These are phyloP conservation scores for Petrea volubilis DNA, from an alignment of 257 asterid species.

Conservation along the genomic window DNA sequence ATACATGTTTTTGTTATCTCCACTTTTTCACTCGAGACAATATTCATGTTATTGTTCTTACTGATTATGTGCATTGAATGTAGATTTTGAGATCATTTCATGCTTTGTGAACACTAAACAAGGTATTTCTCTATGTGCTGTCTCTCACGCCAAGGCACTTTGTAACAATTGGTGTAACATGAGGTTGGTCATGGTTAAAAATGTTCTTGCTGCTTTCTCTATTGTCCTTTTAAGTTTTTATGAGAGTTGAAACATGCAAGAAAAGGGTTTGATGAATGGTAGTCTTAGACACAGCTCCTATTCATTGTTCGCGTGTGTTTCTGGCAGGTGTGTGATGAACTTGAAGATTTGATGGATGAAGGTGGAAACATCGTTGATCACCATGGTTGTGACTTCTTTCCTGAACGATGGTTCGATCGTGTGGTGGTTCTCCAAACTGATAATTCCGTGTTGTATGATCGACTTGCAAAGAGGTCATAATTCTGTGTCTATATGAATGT, in stretches of 20 bases:
- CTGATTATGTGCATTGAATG: background rate
- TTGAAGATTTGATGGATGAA: slow-evolving; percentile 86
- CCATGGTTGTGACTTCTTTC: slow-evolving; percentile 96
- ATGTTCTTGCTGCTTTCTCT: background rate
- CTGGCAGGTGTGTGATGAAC: slow-evolving; percentile 85
- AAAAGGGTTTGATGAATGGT: background rate
- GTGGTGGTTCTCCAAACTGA: slow-evolving; percentile 88
- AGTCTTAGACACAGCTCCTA: background rate
- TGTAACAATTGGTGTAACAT: background rate
- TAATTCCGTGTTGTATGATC: slow-evolving; percentile 71
- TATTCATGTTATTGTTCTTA: background rate
- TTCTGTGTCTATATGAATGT: background rate
- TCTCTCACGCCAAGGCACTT: slow-evolving; percentile 1
- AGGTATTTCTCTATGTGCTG: background rate
- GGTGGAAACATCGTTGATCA: slow-evolving; percentile 97
- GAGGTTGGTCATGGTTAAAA: background rate
- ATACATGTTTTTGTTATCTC: background rate
- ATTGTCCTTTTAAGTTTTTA: background rate
- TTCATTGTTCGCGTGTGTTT: background rate
- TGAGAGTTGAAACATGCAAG: background rate
- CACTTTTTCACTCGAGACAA: background rate
- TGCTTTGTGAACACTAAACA: background rate
- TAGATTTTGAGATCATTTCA: background rate
- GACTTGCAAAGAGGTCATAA: slow-evolving; percentile 63
- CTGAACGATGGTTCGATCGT: slow-evolving; percentile 89